Evolutionary conservation across 129 eudicot species (phyloP).

Genomic region (Flaveria robusta): DNA sequence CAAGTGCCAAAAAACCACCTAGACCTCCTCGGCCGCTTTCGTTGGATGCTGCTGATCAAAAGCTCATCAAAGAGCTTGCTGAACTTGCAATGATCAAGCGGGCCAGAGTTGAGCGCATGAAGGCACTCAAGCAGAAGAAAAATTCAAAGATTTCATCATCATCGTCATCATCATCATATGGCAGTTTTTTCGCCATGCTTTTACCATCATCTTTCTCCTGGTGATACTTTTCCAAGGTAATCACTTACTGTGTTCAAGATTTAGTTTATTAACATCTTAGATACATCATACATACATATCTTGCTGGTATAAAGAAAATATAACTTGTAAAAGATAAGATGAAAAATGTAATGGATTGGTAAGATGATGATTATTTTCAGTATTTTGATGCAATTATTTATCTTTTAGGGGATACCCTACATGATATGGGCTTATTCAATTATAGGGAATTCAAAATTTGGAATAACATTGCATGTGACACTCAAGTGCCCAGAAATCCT

Average conservation of each 20-base stretch:
- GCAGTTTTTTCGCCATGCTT: conserved; percentile 62
- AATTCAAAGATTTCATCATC: conserved; percentile 47
- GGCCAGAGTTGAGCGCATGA: conserved; percentile 77
- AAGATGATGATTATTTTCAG: neutral
- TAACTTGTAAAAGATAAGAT: conserved; percentile 6
- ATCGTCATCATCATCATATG: conserved; percentile 48
- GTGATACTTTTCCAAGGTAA: conserved; percentile 74
- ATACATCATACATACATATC: neutral
- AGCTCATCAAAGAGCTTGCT: conserved; percentile 76
- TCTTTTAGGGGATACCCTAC: conserved; percentile 27
- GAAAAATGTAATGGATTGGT: conserved; percentile 14
- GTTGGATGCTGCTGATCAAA: conserved; percentile 75
- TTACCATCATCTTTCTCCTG: conserved; percentile 59
- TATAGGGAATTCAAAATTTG: conserved; percentile 22
- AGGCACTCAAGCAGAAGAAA: conserved; percentile 74
- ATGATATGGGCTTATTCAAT: conserved; percentile 22
- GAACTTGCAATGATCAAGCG: conserved; percentile 73
- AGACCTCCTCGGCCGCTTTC: conserved; percentile 73
- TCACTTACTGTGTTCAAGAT: neutral
- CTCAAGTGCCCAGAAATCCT: conserved; percentile 24
- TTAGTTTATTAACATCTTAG: neutral
- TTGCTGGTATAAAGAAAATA: neutral
- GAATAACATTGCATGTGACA: conserved; percentile 42
- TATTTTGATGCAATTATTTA: neutral
- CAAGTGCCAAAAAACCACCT: conserved; percentile 62